Evolutionary conservation across 371 early-diverging fungal species (phyloP), one percentile per base, ranked within the genome.

Genomic region (Dentiscutata heterogama): DNA sequence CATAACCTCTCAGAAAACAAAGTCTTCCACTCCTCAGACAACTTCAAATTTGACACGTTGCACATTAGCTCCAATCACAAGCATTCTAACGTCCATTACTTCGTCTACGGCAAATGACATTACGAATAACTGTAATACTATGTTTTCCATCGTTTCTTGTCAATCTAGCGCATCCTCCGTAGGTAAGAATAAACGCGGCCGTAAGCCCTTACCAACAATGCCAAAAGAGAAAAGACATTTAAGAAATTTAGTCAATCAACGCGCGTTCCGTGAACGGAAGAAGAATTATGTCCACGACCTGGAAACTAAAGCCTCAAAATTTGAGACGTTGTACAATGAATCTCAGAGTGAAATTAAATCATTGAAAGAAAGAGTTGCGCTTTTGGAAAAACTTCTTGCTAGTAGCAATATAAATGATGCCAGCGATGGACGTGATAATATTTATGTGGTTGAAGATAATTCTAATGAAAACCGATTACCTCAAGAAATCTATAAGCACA

Each of bases 201-300:
- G 78, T 42, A 78, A 78, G 14, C 78, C 78, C 14, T 46, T 78
- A 63, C n/a, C 65, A 20, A 46, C 78, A 11, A 78, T 78, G 78
- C 78, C 78, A 18, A 42, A 65, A 20, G 64, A 65, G 78, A 78
- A 78, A 64, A 78, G 64, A 18, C 78, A 78, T 58, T 64, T 78
- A 6, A 64, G 64, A 65, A 78, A 78, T 51, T 78, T 78, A 58
- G 64, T 22, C 11, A 78, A 78, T 64, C 78, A 78, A 63, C 78
- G 78, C 11, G 78, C 78, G 6, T 78, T 78, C 39, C 78, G 78
- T 14, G 50, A 78, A 18, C 78, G 78, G 20, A 63, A 65, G 25
- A 65, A 78, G 25, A 50, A 16, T 25, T 64, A 78, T 14, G 39
- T 78, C 50, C 78, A 65, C 22, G 61, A 10, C 27, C 39, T 78